Evolutionary conservation across 345 rosid species (phyloP), one percentile per base, ranked within the genome.

Genomic region (Acer negundo): DNA sequence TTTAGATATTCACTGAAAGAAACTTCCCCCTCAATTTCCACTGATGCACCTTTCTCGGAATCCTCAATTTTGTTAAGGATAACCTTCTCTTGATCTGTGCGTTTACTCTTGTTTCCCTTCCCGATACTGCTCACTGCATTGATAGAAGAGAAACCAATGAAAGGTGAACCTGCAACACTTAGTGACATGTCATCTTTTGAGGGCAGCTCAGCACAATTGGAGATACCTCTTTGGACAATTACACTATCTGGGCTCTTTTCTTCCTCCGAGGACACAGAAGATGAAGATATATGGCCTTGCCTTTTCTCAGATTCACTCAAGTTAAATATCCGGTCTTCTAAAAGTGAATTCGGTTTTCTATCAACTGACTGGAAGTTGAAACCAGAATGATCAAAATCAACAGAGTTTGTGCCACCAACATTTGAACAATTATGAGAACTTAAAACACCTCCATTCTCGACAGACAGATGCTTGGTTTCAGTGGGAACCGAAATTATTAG

Each of bases 11-110:
- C 92, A 65, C 70, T 82, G 24, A 78, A 82, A 69, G 90, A 78
- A 62, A 85, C 84, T 44, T 89, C 86, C 24, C 85, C 83, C 79
- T 83, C 91, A 64, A 87, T 77, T 3, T 74, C 81, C 19, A 61
- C 19, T 0, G 87, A 62, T 22, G 70, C 61, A 46, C 81, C 80
- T 62, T 84, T 84, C 82, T 79, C 66, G 9, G 91, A 83, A 66
- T 85, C 75, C 65, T 85, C 80, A 62, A 73, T 72, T 79, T 85
- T 87, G 84, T 75, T 84, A 73, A 80, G 38, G 22, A 78, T 66
- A 73, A 61, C 80, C 73, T 79, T 64, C 80, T 83, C 88, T 35
- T 75, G 80, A 42, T 85, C 82, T 4, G 78, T 75, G 28, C 77
- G 70, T 20, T 78, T 80, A 35, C 82, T 80, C 23, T 71, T 74